Base-by-base conservation (phyloP, 176 grass and related monocot species). In the Aegilops sharonensis region DNA sequence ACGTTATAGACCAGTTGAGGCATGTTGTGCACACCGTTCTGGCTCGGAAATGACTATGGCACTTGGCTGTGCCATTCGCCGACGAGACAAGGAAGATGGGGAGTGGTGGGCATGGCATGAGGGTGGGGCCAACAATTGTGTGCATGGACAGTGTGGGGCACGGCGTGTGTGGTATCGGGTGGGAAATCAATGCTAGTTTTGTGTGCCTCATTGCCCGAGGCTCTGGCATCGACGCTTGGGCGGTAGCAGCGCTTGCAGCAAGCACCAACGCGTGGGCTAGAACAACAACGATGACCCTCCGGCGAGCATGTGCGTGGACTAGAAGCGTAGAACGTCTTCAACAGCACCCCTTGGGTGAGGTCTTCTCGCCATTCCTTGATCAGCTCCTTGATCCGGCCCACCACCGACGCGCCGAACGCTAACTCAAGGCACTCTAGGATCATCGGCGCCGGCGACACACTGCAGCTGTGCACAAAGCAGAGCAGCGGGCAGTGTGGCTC, bases 351-450 rank as follows among this genome's bases (percentile, higher is more conserved):
- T 93, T 96, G 5, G 97, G 94, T 18, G 97, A 96, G 39, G 94
- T 96, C 83, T 99, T 99, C 92, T 99, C 97, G 0, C 97, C 97
- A 82, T 94, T 94, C 37, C 93, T 98, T 98, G 82, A 98, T 94
- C 21, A 95, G 90, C 91, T 98, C 97, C 92, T 98, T 98, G 90
- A 98, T 98, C 13, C 97, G 74, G 3, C 97, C 94, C 14, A 99
- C 97, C 2, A 99, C 90, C 31, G 94, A 90, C 21, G 94, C 87
- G 0, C 86, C 64, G 81, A 99, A 94, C 3, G 80, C 90, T 5
- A 87, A 57, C 89, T 96, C 97, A 8, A 98, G 87, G 35, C 64
- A 78, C 42, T 84, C 87, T 27, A 98, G 72, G 75, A 98, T 94
- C 17, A 34, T 78, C 7, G 93, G 89, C 11, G 95, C 93, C 23